Percentiles rank a stretch among this genome's conserved stretches.
Conservation (phyloP, 345 rosid genomes). For the Chamaenerion angustifolium region DNA sequence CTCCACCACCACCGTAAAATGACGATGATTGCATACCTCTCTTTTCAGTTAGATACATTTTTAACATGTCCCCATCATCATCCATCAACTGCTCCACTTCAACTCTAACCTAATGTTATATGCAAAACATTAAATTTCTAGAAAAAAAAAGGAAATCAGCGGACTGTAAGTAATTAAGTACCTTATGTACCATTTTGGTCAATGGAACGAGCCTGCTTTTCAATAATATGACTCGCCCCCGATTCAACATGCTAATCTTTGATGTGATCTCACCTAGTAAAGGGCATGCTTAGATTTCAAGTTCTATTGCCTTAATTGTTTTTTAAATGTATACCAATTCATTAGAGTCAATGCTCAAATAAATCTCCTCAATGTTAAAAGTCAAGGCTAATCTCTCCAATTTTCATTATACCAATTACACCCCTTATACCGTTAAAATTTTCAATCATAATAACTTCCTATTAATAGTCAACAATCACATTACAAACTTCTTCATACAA, state of each 20-base stretch:
- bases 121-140: neutral
- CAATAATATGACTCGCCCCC: conserved; percentile 84
- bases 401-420: too few species aligned
- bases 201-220: conserved; percentile 93
- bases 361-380: too few species aligned
- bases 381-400: too few species aligned
- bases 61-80: conserved; percentile 97
- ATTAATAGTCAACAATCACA: too few species aligned
- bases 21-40: conserved; percentile 58
- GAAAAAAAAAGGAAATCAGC: conserved; percentile 2
- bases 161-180: conserved; percentile 8
- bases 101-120: conserved; percentile 51
- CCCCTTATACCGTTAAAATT: too few species aligned
- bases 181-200: conserved; percentile 93
- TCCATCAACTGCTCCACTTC: conserved; percentile 99
- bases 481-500: too few species aligned
- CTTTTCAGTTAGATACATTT: conserved; percentile 96
- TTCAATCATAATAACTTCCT: too few species aligned
- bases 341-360: neutral
- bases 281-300: conserved; percentile 97
- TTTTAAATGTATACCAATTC: neutral
- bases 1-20: conserved; percentile 66
- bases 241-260: conserved; percentile 86
- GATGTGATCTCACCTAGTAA: conserved; percentile 87
- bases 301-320: conserved; percentile 74